Base-by-base conservation (phyloP, 2,329 filamentous ascomycete genomes). In the Hypoxylon sp. region DNA sequence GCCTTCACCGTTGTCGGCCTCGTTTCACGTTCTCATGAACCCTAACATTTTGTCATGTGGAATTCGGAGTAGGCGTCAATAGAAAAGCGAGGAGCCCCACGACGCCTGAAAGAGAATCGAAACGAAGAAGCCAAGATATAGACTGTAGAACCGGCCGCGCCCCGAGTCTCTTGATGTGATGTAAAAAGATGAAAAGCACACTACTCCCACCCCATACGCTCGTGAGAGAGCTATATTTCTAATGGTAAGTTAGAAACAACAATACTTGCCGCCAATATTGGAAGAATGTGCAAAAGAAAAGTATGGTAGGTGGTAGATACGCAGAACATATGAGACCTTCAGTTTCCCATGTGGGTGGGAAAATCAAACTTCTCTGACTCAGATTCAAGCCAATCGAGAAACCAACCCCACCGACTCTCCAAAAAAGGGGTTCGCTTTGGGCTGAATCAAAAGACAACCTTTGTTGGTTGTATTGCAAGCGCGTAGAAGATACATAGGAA, bases 51-150 rank as follows among this genome's bases (percentile, higher is more conserved):
- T 42, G 13, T 35, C 43, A 42, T 23, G 45, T 46, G 43, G 43
- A 38, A 35, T n/a, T 49, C 38, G 44, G 47, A 36, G 17, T 30
- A 46, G 29, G 25, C 19, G 41, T 40, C 31, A 37, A 48, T 30
- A 50, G 11, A 21, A 55, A 46, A 25, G 38, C 9, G 19, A 20
- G 12, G 29, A 45, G 17, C 25, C 12, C 13, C 25, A 13, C 15
- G 41, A 51, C 17, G 36, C 16, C 42, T 6, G 21, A 36, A 43
- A 40, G 12, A 13, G 9, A 37, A 41, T 29, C 36, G 29, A 30
- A 53, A 9, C 36, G 20, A 42, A 25, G 32, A 26, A 25, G 26
- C 36, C 8, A 15, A 42, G 34, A 35, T 42, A 37, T 25, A 26
- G 34, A 41, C 17, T 36, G 32, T 25, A 37, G 32, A 16, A 34